Evolutionary conservation across 1,284 basidiomycete species (phyloP).

Genomic region (Cystobasidiaceae sp.): DNA sequence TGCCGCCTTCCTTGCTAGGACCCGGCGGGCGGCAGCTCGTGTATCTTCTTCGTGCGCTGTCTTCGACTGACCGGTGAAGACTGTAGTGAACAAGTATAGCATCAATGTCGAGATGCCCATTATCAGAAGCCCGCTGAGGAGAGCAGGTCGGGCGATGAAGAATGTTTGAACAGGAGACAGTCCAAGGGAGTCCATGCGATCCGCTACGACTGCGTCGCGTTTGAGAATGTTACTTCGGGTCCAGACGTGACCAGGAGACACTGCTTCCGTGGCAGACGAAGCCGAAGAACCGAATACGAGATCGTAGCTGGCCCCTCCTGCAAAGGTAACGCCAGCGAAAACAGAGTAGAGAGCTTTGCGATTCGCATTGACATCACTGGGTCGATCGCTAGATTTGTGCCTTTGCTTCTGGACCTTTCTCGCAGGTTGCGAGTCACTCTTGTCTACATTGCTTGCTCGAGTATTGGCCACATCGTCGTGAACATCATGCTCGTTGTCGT

Average conservation of each 20-base stretch:
- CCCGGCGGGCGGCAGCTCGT: too few species aligned
- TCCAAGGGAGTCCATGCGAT: background rate
- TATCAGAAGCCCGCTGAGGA: too few species aligned
- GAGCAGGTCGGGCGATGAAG: too few species aligned
- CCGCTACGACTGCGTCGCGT: background rate
- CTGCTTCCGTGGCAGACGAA: background rate
- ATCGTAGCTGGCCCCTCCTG: slow-evolving; percentile 26
- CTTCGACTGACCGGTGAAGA: too few species aligned
- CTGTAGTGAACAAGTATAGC: too few species aligned
- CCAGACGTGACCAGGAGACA: slow-evolving; percentile 21
- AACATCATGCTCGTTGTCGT: too few species aligned
- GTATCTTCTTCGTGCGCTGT: too few species aligned
- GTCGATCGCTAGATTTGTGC: background rate
- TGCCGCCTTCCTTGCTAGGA: too few species aligned
- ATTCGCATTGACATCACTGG: background rate
- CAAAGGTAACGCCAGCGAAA: slow-evolving; percentile 29
- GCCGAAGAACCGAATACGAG: slow-evolving; percentile 11
- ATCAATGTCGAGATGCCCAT: too few species aligned
- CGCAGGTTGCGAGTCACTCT: background rate
- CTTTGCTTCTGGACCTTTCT: slow-evolving; percentile 9
- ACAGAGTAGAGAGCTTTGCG: slow-evolving; percentile 26
- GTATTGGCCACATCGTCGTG: too few species aligned
- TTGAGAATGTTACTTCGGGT: slow-evolving; percentile 9
- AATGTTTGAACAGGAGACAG: slow-evolving; percentile 15
- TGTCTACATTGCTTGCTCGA: too few species aligned